Evolutionary conservation across 2,329 filamentous ascomycete genomes (phyloP), one percentile per base, ranked within the genome.

Genomic region (Penicillium expansum): DNA sequence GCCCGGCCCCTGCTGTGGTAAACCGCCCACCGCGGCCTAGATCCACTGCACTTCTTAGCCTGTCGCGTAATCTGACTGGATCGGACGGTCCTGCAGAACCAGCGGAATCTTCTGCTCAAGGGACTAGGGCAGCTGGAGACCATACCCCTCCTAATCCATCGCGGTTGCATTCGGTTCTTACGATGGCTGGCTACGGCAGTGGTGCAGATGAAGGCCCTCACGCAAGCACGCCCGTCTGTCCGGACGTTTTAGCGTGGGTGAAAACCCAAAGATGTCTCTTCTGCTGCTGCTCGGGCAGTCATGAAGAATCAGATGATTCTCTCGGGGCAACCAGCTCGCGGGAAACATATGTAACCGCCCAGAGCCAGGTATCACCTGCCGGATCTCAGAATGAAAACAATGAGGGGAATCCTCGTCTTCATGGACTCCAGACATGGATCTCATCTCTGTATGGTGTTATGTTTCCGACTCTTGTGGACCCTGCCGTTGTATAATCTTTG

Each of bases 271-370:
- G 58, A 7, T 56, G 44, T 10, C n/a, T 57, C 22, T 64, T 57
- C 27, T 64, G 52, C 22, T 63, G 62, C 27, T 61, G 57, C 11
- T 18, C 48, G 10, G 24, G 35, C 4, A 8, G 33, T 4, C 14
- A 48, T 6, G 42, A 55, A 13, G 55, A 55, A 14, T 20, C 38
- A 4, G n/a, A 56, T 22, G 27, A 44, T 29, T 29, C 54, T 37
- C 55, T 64, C 3, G 55, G 54, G 2, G 22, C 27, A 10, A 48
- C 52, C 35, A 45, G 32, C 10, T 64, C 62, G 5, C 51, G 30
- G 5, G 62, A 63, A 13, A 63, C 62, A 37, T 64, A 65, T 50
- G 20, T 48, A n/a, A 65, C 63, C 22, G 62, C 63, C 9, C 51
- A n/a, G 3, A 62, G 55, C 27, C 57, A 48, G 9, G 8, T 27